phyloP scores from a whole-genome alignment of 1,284 basidiomycete genomes.

The Neonothopanus nambi region DNA sequence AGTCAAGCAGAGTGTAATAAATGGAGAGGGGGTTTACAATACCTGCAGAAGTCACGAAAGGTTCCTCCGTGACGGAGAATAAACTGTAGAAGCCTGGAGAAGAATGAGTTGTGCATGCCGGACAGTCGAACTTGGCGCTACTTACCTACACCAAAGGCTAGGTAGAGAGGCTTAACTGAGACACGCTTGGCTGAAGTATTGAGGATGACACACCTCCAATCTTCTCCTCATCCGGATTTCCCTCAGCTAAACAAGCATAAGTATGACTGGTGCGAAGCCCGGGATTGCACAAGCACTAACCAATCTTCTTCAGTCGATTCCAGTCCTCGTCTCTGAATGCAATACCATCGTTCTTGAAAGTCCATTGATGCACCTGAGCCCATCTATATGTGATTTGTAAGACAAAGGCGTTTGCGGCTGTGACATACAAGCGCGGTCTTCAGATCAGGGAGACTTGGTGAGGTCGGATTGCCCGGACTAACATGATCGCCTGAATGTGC shows the following conservation, averaged over 20 bases:
- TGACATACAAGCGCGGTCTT: constrained; percentile 48
- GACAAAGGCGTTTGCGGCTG: background rate
- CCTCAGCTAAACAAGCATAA: constrained; percentile 57
- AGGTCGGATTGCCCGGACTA: background rate
- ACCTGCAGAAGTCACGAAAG: constrained; percentile 90
- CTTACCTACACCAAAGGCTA: constrained; percentile 79
- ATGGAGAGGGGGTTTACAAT: constrained; percentile 11
- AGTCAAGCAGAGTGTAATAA: constrained; percentile 5
- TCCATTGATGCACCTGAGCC: constrained; percentile 67
- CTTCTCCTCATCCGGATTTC: constrained; percentile 83
- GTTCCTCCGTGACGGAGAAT: constrained; percentile 88
- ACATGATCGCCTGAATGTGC: constrained; percentile 9
- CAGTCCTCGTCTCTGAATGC: constrained; percentile 84
- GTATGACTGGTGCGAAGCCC: background rate
- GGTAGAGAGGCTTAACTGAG: background rate
- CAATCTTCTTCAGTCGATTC: constrained; percentile 86
- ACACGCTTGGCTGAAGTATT: background rate
- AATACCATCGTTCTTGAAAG: constrained; percentile 87
- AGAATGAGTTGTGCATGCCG: background rate
- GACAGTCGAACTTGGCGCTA: constrained; percentile 10
- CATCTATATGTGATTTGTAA: background rate
- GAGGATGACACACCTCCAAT: constrained; percentile 49
- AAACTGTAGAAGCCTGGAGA: constrained; percentile 73
- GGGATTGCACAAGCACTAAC: constrained; percentile 36
- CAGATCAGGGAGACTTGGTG: constrained; percentile 51